Conservation (phyloP, 2,329 filamentous ascomycete species). For the Grosmannia huntii region DNA sequence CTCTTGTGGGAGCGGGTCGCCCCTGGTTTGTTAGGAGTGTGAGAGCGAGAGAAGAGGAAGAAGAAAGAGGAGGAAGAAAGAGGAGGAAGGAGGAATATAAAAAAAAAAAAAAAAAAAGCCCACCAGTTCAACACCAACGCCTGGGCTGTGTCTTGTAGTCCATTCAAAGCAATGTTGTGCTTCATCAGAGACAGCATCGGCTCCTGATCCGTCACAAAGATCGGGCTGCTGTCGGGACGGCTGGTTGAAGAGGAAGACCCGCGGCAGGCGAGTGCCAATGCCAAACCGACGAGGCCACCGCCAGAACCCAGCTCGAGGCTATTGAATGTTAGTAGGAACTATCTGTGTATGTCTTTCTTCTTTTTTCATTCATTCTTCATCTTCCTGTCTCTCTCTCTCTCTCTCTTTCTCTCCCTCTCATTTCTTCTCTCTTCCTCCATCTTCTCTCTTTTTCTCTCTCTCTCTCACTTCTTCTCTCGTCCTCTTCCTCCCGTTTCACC, state of each 20-base stretch:
- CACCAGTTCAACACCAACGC: conserved; percentile 73
- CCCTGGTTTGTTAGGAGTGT: conserved; percentile 24
- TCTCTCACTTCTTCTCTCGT: too few species aligned
- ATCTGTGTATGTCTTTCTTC: too few species aligned
- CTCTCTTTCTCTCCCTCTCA: neutral
- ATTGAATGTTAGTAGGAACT: conserved; percentile 3
- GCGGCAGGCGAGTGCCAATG: conserved; percentile 41
- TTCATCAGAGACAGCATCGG: conserved; percentile 80
- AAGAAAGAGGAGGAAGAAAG: too few species aligned
- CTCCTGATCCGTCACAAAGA: conserved; percentile 70
- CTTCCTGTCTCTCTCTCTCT: neutral
- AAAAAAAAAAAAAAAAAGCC: conserved; percentile 13
- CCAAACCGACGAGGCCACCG: conserved; percentile 70
- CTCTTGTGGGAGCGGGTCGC: conserved; percentile 41
- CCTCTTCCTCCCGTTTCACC: too few species aligned
- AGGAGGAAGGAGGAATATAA: too few species aligned
- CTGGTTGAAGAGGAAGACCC: conserved; percentile 1
- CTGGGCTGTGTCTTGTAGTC: conserved; percentile 47
- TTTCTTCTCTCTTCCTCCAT: conserved; percentile 32
- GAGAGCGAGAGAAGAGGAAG: neutral
- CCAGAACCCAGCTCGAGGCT: conserved; percentile 89
- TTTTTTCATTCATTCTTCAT: neutral
- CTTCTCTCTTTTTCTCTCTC: neutral
- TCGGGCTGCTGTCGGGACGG: conserved; percentile 21
- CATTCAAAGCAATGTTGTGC: conserved; percentile 75